These are phyloP conservation scores for Ascoidea asiatica DNA, from an alignment of 805 yeast species.

Conservation along the genomic window DNA sequence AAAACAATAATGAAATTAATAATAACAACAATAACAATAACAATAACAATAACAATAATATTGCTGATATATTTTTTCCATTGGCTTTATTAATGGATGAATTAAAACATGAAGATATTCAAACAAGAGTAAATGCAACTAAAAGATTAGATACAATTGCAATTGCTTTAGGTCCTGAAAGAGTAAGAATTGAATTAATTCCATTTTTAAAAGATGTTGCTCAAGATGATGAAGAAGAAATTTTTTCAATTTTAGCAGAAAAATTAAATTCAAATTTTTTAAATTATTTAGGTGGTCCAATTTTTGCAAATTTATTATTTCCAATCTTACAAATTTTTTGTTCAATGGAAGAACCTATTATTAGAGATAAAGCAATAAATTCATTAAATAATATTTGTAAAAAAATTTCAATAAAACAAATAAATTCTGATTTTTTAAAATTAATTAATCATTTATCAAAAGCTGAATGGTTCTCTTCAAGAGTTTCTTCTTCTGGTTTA, in stretches of 20 bases:
- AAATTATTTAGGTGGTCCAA: slow-evolving; percentile 78
- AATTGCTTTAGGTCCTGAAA: slow-evolving; percentile 84
- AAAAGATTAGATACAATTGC: slow-evolving; percentile 89
- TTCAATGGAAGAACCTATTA: slow-evolving; percentile 91
- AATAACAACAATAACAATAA: too few relatives aligned
- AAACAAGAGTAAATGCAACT: slow-evolving; percentile 91
- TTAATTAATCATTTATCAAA: slow-evolving; percentile 65
- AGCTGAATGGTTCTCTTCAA: slow-evolving; percentile 90
- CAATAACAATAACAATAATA: too few relatives aligned
- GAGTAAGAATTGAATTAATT: slow-evolving; percentile 77
- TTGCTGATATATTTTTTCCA: slow-evolving; percentile 47
- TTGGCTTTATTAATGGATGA: slow-evolving; percentile 95
- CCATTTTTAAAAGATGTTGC: slow-evolving; percentile 81
- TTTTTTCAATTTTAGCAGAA: slow-evolving; percentile 83
- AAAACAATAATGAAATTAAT: too few relatives aligned
- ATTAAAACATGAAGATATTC: slow-evolving; percentile 88
- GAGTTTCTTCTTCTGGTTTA: slow-evolving; percentile 85
- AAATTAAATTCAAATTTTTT: slow-evolving; percentile 71
- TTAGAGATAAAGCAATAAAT: slow-evolving; percentile 85
- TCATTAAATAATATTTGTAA: slow-evolving; percentile 62
- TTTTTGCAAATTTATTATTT: slow-evolving; percentile 42
- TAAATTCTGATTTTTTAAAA: slow-evolving; percentile 56
- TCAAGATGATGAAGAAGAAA: slow-evolving; percentile 97
- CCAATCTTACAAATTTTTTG: slow-evolving; percentile 72
- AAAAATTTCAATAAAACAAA: slow-evolving; percentile 48